A percentile compares a stretch with the other conserved stretches of the same genome.
These are phyloP conservation scores for Margaritispora aquatica DNA, from an alignment of 495 filamentous ascomycete genomes.

Conservation along the genomic window DNA sequence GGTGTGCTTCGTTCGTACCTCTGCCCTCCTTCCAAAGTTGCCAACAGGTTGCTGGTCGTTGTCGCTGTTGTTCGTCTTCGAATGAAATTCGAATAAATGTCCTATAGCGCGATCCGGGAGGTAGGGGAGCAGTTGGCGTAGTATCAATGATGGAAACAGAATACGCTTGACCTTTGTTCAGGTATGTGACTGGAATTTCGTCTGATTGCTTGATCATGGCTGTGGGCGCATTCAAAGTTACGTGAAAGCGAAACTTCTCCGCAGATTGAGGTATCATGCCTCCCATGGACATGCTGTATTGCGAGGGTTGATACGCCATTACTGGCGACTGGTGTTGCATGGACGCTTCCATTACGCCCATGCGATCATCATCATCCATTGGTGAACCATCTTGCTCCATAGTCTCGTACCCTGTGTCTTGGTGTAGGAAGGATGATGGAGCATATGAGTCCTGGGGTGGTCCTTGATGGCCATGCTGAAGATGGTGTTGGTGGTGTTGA, in stretches of 20 bases:
- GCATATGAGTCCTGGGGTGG: slow-evolving; percentile 52
- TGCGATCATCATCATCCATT: slow-evolving; percentile 42
- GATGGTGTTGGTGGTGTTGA: slow-evolving; percentile 52
- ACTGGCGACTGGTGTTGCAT: slow-evolving; percentile 44
- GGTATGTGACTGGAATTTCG: slow-evolving; percentile 90
- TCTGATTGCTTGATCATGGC: slow-evolving; percentile 88
- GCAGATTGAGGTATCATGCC: slow-evolving; percentile 35
- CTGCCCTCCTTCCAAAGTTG: slow-evolving; percentile 93
- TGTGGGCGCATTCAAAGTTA: slow-evolving; percentile 86
- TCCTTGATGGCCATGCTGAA: slow-evolving; percentile 45
- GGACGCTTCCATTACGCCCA: slow-evolving; percentile 41
- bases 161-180: slow-evolving; percentile 96
- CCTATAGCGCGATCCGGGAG: slow-evolving; percentile 57
- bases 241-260: slow-evolving; percentile 81
- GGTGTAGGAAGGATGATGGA: slow-evolving; percentile 73
- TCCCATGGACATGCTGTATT: slow-evolving; percentile 36
- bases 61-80: slow-evolving; percentile 84
- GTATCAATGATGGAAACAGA: slow-evolving; percentile 74
- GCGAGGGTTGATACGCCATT: slow-evolving; percentile 33
- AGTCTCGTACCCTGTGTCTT: slow-evolving; percentile 68
- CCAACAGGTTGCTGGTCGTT: slow-evolving; percentile 80
- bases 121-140: slow-evolving; percentile 35
- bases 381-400: slow-evolving; percentile 69
- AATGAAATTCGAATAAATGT: slow-evolving; percentile 90
- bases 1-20: slow-evolving; percentile 82